These are phyloP conservation scores for Venturia effusa DNA, from an alignment of 2,329 filamentous ascomycete genomes.

Conservation along the genomic window DNA sequence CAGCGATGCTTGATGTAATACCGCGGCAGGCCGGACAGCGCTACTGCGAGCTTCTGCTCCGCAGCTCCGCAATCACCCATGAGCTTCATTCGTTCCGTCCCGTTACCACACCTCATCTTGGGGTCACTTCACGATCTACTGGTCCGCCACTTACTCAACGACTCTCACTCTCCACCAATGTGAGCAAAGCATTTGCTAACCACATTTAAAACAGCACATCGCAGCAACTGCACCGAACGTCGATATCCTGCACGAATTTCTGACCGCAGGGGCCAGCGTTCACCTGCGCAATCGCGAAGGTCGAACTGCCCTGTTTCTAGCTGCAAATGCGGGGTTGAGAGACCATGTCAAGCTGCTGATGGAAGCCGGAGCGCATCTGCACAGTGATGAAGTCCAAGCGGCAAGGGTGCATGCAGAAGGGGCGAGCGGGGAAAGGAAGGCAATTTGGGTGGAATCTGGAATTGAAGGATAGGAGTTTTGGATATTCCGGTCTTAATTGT, in stretches of 20 bases:
- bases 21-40: background rate
- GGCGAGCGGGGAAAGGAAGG: conserved; percentile 11
- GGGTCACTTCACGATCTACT: background rate
- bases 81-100: conserved; percentile 3
- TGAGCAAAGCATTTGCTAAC: background rate
- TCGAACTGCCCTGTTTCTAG: conserved; percentile 48
- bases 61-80: background rate
- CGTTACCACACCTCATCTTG: background rate
- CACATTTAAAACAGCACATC: conserved; percentile 35
- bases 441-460: background rate
- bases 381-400: conserved; percentile 43
- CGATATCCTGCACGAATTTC: conserved; percentile 44
- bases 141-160: background rate
- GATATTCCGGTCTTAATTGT: background rate
- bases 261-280: conserved; percentile 46
- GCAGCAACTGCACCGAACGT: conserved; percentile 46
- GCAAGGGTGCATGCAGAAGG: conserved; percentile 32
- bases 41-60: background rate
- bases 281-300: conserved; percentile 48
- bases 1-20: background rate
- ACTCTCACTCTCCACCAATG: background rate
- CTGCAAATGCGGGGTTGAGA: conserved; percentile 43
- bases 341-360: conserved; percentile 44
- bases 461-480: conserved; percentile 14
- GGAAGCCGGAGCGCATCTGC: conserved; percentile 48